A percentile compares a stretch with the other conserved stretches of the same genome.
Evolutionary conservation across 257 asterid species (phyloP).

Genomic region (Lavandula angustifolia): DNA sequence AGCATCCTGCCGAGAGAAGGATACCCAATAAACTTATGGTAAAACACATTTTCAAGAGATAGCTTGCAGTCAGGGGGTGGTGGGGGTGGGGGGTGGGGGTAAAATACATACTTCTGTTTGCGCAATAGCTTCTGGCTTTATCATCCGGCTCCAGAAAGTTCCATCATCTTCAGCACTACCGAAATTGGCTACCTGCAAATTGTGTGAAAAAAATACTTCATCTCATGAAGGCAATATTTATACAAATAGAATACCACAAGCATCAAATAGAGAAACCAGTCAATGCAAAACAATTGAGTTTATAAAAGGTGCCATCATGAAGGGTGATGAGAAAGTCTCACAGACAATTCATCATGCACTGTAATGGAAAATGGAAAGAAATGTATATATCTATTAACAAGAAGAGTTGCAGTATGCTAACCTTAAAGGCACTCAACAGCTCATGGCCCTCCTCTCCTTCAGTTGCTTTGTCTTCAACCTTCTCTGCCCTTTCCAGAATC

Average conservation of each 20-base stretch:
- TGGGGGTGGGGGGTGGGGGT: not conserved
- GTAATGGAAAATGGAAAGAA: slow-evolving; percentile 16
- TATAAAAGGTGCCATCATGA: not conserved
- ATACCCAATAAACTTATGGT: slow-evolving; percentile 24
- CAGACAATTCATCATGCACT: slow-evolving; percentile 20
- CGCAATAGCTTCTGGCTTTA: slow-evolving; percentile 84
- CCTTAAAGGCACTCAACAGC: slow-evolving; percentile 92
- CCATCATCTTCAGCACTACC: slow-evolving; percentile 95
- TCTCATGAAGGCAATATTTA: slow-evolving; percentile 12
- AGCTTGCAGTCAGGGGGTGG: slow-evolving; percentile 25
- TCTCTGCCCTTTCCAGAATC: slow-evolving; percentile 98
- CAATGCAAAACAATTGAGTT: not conserved
- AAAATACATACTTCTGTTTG: slow-evolving; percentile 71
- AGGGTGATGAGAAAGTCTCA: not conserved
- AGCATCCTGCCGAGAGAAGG: slow-evolving; percentile 58
- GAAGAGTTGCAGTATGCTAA: slow-evolving; percentile 33
- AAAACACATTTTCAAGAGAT: slow-evolving; percentile 19
- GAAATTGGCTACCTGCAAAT: slow-evolving; percentile 89
- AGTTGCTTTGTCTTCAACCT: slow-evolving; percentile 85
- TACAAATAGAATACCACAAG: slow-evolving; percentile 20
- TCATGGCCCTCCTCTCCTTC: slow-evolving; percentile 77
- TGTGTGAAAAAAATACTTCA: slow-evolving; percentile 22
- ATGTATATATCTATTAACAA: slow-evolving; percentile 18
- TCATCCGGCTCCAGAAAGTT: slow-evolving; percentile 98
- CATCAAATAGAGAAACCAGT: slow-evolving; percentile 16